phyloP scores from a whole-genome alignment of 1,284 basidiomycete species.

The Trametes polyzona region DNA sequence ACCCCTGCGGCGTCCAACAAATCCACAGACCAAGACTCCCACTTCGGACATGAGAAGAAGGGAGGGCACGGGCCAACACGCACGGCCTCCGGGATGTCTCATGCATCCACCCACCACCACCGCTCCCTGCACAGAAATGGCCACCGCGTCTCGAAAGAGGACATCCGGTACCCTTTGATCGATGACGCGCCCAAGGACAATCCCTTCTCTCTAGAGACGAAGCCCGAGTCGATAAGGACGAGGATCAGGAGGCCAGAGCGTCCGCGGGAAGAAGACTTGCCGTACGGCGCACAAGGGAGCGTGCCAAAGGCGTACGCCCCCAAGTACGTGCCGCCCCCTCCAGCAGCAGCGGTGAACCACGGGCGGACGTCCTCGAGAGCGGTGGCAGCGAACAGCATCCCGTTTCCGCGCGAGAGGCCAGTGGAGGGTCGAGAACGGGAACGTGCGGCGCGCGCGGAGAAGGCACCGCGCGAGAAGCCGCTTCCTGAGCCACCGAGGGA shows the following conservation, averaged over 20 bases:
- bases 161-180: constrained; percentile 20
- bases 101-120: neutral
- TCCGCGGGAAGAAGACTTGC: constrained; percentile 12
- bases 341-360: neutral
- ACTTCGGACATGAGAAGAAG: constrained; percentile 14
- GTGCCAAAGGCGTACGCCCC: constrained; percentile 6
- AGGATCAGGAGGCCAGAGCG: constrained; percentile 4
- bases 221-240: too few species aligned
- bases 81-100: neutral
- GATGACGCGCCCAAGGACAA: neutral
- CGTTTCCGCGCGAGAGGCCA: constrained; percentile 1
- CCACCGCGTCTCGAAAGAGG: constrained; percentile 20
- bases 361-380: neutral
- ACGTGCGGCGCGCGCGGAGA: neutral
- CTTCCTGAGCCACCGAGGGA: constrained; percentile 8
- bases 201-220: neutral
- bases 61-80: neutral
- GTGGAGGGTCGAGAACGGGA: neutral
- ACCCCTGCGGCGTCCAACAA: neutral
- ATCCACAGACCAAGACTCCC: constrained; percentile 3
- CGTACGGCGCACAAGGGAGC: constrained; percentile 12
- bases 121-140: constrained; percentile 8
- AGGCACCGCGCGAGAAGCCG: constrained; percentile 10
- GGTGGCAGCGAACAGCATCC: neutral
- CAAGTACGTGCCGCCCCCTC: constrained; percentile 5